Conservation (phyloP, 1,284 basidiomycete genomes). For the Cutaneotrichosporon mucoides region DNA sequence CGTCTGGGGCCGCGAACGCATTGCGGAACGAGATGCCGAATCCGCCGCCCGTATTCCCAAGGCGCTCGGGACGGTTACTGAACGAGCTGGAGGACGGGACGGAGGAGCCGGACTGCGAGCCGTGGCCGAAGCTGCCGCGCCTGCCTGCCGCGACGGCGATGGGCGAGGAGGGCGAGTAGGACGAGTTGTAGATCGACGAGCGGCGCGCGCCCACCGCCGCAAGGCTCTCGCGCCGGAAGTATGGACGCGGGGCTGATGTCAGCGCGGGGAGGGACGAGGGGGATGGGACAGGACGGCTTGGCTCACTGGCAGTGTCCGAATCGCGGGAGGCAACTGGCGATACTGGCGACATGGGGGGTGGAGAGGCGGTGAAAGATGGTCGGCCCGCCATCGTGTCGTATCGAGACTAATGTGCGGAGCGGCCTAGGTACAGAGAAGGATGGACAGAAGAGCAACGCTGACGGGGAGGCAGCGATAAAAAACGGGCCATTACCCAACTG, state of each 20-base stretch:
- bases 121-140: too few relatives aligned
- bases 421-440: too few relatives aligned
- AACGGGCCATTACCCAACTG: too few relatives aligned
- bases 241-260: background rate
- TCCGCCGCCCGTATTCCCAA: background rate
- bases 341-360: background rate
- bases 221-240: conserved; percentile 4
- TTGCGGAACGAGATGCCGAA: conserved; percentile 2
- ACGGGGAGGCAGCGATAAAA: too few relatives aligned
- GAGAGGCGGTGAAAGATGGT: background rate
- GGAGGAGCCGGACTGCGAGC: background rate
- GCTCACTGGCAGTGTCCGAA: background rate
- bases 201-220: conserved; percentile 1
- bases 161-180: background rate
- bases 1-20: background rate
- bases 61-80: background rate
- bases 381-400: background rate
- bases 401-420: too few relatives aligned
- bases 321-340: background rate
- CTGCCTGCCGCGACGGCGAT: background rate
- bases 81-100: background rate
- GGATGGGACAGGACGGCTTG: too few relatives aligned
- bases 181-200: conserved; percentile 3
- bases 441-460: too few relatives aligned
- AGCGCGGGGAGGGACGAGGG: background rate